Conservation (phyloP, 2,329 filamentous ascomycete genomes). For the Claviceps pazoutovae region DNA sequence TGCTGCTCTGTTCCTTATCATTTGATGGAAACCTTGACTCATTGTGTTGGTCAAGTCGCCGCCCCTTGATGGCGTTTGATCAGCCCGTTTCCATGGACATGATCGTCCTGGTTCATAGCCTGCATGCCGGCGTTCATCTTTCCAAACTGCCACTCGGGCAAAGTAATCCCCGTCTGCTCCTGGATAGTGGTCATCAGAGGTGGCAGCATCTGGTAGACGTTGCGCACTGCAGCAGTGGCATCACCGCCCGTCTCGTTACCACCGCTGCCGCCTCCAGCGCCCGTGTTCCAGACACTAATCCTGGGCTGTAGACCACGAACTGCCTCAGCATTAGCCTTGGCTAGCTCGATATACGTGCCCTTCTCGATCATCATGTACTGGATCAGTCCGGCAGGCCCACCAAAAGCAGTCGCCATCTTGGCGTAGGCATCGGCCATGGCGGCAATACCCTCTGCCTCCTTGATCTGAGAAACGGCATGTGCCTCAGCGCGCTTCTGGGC, state of each 20-base stretch:
- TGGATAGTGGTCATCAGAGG: constrained; percentile 75
- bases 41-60: not conserved
- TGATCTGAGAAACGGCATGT: constrained; percentile 44
- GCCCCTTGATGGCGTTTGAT: not conserved
- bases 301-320: constrained; percentile 70
- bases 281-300: constrained; percentile 85
- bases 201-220: constrained; percentile 73
- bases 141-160: constrained; percentile 64
- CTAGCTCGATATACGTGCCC: constrained; percentile 63
- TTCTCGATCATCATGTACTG: constrained; percentile 83
- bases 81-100: not conserved
- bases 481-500: constrained; percentile 42
- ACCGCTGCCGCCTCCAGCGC: constrained; percentile 24
- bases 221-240: constrained; percentile 51
- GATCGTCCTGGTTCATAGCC: constrained; percentile 13
- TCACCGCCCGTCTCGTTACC: constrained; percentile 28
- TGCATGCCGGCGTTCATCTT: constrained; percentile 22
- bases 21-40: not conserved
- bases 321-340: constrained; percentile 62
- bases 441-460: constrained; percentile 61
- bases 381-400: constrained; percentile 63
- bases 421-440: constrained; percentile 74
- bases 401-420: constrained; percentile 57
- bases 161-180: constrained; percentile 72
- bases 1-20: not conserved